Base-by-base conservation (phyloP, 495 filamentous ascomycete species). In the Penicillium lagena region DNA sequence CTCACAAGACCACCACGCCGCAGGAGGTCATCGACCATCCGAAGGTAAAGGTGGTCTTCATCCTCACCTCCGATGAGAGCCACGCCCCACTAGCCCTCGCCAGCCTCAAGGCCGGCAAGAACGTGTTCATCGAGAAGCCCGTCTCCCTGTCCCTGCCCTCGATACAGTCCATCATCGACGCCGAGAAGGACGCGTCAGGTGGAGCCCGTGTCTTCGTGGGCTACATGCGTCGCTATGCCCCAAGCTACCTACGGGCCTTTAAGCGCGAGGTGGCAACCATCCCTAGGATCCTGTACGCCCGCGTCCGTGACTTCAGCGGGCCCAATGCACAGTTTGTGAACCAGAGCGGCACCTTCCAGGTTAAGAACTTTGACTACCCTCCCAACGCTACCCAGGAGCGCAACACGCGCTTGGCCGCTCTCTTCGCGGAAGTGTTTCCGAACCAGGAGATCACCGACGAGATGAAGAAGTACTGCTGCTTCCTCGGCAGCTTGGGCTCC, bases 201-300 rank as follows among this genome's bases (percentile, higher is more conserved):
- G 45, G 45, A 13, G 52, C 52, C 32, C 61, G 50, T 13, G 64
- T 78, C 8, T 71, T 78, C 42, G 71, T 78, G 6, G 75, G 72
- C 1, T 72, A 72, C 39, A 76, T 76, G 72, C 53, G 74, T 7
- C 59, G 76, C n/a, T 78, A 73, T 51, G 71, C 74, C 8, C 49
- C 70, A 0, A 50, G 57, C 12, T 77, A 73, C 46, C 35, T 66
- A 2, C 54, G 66, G 10, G 62, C 72, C 4, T 55, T 73, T 27
- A 59, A 67, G 43, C 42, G 50, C 15, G 66, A 75, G 47, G 53
- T 78, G 15, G 59, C 58, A 0, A 46, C 48, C 0, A 61, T 67
- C 13, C 50, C 49, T 0, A 52, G 60, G 30, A 75, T 78, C 9
- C 30, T 54, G n/a, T 76, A 77, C 42, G 72, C 70, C 0, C 55